A percentile compares a stretch with the other conserved stretches of the same genome.
Conservation (phyloP, 2,329 filamentous ascomycete genomes). For the Colletotrichum tropicale region DNA sequence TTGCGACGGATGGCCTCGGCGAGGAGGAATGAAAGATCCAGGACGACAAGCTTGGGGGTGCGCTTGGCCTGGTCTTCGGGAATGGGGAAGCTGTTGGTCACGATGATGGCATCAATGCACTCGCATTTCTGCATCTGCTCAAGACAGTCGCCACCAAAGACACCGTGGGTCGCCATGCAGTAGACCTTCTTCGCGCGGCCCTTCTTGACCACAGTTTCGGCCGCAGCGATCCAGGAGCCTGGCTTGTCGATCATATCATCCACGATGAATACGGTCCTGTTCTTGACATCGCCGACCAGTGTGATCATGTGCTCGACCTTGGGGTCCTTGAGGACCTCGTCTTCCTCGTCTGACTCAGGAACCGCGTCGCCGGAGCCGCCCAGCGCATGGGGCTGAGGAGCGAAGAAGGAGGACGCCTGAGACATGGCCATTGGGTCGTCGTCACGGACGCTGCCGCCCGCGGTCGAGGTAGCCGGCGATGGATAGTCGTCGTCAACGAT, state of each 20-base stretch:
- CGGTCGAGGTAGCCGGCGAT: conserved; percentile 74
- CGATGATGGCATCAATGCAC: conserved; percentile 91
- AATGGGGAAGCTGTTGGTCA: conserved; percentile 97
- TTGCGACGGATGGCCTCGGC: conserved; percentile 94
- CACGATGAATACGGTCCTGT: conserved; percentile 89
- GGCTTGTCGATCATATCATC: conserved; percentile 99
- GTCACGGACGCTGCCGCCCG: conserved; percentile 68
- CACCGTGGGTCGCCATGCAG: conserved; percentile 94
- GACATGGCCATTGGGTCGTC: conserved; percentile 85
- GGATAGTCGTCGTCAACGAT: conserved; percentile 94
- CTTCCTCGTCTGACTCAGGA: conserved; percentile 89
- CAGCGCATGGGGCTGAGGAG: conserved; percentile 71
- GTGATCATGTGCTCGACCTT: conserved; percentile 94
- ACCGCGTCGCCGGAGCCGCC: conserved; percentile 85
- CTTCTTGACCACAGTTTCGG: conserved; percentile 93
- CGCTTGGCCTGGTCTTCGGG: conserved; percentile 72
- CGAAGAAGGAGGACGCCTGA: conserved; percentile 80
- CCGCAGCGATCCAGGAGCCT: conserved; percentile 95
- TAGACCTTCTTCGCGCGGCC: conserved; percentile 93
- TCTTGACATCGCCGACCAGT: conserved; percentile 91
- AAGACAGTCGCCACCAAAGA: conserved; percentile 89
- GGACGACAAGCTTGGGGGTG: conserved; percentile 82
- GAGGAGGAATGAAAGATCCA: conserved; percentile 87
- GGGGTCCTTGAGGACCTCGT: conserved; percentile 82
- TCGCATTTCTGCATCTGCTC: conserved; percentile 91